Evolutionary conservation across 2,329 filamentous ascomycete genomes (phyloP), one percentile per base, ranked within the genome.

Genomic region (Metarhizium humberi): DNA sequence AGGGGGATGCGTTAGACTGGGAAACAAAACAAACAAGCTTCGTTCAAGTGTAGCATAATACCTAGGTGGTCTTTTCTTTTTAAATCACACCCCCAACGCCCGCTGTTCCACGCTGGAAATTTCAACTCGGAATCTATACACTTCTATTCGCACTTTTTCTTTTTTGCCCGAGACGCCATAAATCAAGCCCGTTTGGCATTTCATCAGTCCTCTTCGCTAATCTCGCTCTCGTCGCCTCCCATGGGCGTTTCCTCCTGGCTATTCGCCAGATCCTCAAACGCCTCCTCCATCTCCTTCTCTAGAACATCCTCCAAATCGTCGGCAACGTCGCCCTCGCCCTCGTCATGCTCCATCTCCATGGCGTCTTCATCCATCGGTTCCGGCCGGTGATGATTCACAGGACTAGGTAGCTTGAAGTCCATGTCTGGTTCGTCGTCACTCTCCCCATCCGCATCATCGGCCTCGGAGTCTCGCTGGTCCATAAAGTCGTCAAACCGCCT

Each of bases 201-300:
- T 11, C 25, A 25, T 59, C 69, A 86, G 64, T 86, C 83, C 66
- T 86, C 83, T 65, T 86, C 83, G 60, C 83, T 86, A 54, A 86
- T 82, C 61, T 84, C 81, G 60, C 82, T 86, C 66, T 86, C 82
- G 53, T 82, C 80, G 6, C 52, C 52, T 10, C 30, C 52, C 2
- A 45, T 38, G 32, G 75, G 72, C 57, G 72, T 77, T 40, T 74
- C 78, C 30, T 77, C 73, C 57, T 78, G 72, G 60, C 75, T 71
- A 40, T 79, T 79, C 61, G 81, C 79, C 65, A 85, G 72, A 61
- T 83, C 80, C 52, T 68, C 69, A 62, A 71, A 70, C 1, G 69
- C 69, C 25, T 77, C 78, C 54, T 79, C 80, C 45, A 84, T 67
- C 32, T 78, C 74, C 62, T 80, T 78, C 56, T 80, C 79, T 50